Conservation (phyloP, 2,329 filamentous ascomycete genomes). For the Biscogniauxia mediterranea region DNA sequence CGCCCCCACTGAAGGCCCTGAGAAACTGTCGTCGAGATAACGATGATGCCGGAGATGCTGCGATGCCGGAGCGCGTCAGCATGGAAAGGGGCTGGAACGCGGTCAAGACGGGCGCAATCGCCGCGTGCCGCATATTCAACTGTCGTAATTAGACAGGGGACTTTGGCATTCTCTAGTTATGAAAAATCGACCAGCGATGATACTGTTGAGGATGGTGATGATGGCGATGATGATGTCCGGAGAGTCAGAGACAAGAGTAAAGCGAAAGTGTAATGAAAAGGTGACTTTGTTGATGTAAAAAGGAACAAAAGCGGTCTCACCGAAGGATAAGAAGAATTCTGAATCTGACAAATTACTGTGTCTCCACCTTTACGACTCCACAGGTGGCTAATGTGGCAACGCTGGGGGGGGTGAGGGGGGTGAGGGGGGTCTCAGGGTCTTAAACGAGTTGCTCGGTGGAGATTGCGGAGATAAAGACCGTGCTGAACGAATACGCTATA, state of each 20-base stretch:
- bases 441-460: not conserved
- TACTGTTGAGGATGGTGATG: not conserved
- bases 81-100: slow-evolving; percentile 27
- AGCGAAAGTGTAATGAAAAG: too few relatives aligned
- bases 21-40: slow-evolving; percentile 15
- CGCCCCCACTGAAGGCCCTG: slow-evolving; percentile 11
- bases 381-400: slow-evolving; percentile 8
- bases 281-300: not conserved
- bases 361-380: not conserved
- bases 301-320: not conserved
- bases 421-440: too few relatives aligned
- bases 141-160: not conserved
- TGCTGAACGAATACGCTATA: not conserved
- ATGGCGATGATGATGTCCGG: not conserved
- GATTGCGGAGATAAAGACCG: not conserved
- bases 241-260: too few relatives aligned
- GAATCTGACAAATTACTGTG: slow-evolving; percentile 4
- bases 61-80: slow-evolving; percentile 24
- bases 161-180: not conserved
- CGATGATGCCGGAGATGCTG: slow-evolving; percentile 11
- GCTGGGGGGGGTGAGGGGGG: not conserved
- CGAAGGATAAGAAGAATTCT: not conserved
- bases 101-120: slow-evolving; percentile 26
- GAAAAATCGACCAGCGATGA: not conserved
- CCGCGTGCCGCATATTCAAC: slow-evolving; percentile 27